Percentiles rank a stretch among this genome's conserved stretches.
These are phyloP conservation scores for Hypoxylon trugodes DNA, from an alignment of 495 filamentous ascomycete genomes.

Conservation along the genomic window DNA sequence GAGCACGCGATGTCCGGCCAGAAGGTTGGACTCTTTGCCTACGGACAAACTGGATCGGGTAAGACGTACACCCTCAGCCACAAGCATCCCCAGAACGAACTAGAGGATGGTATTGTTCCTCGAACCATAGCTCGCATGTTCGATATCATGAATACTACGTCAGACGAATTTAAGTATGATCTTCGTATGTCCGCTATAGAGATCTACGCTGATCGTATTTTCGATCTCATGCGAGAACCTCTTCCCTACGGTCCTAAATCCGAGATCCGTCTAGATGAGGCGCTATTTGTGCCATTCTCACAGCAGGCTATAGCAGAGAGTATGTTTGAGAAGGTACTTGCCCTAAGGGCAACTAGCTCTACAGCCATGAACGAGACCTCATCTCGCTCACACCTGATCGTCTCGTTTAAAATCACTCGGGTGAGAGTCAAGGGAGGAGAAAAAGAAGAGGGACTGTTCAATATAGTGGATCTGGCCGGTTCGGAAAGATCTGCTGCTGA, in stretches of 20 bases:
- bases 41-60: conserved; percentile 59
- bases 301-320: not conserved
- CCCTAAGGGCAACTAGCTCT: not conserved
- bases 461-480: conserved; percentile 95
- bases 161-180: conserved; percentile 77
- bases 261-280: conserved; percentile 49
- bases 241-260: conserved; percentile 79
- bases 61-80: conserved; percentile 56
- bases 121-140: conserved; percentile 88
- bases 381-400: conserved; percentile 92
- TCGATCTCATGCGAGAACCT: conserved; percentile 71
- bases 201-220: conserved; percentile 93
- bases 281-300: not conserved
- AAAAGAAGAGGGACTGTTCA: conserved; percentile 74
- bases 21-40: conserved; percentile 73
- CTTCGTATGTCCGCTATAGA: conserved; percentile 91
- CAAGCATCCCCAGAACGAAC: conserved; percentile 49
- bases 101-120: conserved; percentile 90
- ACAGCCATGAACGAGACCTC: conserved; percentile 92
- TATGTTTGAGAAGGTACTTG: conserved; percentile 4
- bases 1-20: conserved; percentile 91
- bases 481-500: conserved; percentile 86
- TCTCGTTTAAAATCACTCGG: conserved; percentile 77
- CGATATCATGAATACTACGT: conserved; percentile 53
- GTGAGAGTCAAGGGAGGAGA: not conserved